Evolutionary conservation across 805 yeast species (phyloP), one percentile per base, ranked within the genome.

Genomic region (Kazachstania africana): DNA sequence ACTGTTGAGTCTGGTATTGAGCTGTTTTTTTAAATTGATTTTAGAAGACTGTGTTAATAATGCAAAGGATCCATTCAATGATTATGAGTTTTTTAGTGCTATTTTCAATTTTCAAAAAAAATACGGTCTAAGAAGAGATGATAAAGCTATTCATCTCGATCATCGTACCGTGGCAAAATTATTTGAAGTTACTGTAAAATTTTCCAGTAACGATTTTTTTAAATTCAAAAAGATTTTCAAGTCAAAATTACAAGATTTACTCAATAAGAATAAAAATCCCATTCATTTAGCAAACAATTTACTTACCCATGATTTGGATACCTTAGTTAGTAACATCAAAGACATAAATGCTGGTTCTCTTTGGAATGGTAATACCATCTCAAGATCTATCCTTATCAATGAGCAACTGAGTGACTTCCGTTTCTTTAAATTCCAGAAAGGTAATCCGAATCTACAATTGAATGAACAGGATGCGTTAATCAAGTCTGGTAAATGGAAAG

Each of bases 1-100:
- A 0, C 63, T 91, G 2, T 53, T 91, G 6, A 88, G 96, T 27
- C 70, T 83, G 44, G 70, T 84, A 0, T 54, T 81, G 14, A 75
- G 83, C 34, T 68, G 81, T 27, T 66, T 74, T 30, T 66, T 69
- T 31, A 70, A 84, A 40, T 47, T 88, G 24, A 73, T 80, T 24
- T 58, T 77, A 13, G 68, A 70, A 51, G 56, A 72, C 53, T 57
- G 69, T 58, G 45, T 81, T 63, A n/a, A n/a, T n/a, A 45, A 77
- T 65, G 34, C 91, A 74, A 13, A 82, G 47, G 97, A 91, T 50
- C 88, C 94, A 0, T 75, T 80, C 47, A 88, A 81, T 38, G 73
- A 72, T 31, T 78, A 73, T 32, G 68, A 67, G 28, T 79, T 87
- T 45, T 66, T 74, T 53, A 53, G 65, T 4, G 70, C 83, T 4